phyloP scores from a whole-genome alignment of 2,329 filamentous ascomycete species.

The Harringtonia aguacate region DNA sequence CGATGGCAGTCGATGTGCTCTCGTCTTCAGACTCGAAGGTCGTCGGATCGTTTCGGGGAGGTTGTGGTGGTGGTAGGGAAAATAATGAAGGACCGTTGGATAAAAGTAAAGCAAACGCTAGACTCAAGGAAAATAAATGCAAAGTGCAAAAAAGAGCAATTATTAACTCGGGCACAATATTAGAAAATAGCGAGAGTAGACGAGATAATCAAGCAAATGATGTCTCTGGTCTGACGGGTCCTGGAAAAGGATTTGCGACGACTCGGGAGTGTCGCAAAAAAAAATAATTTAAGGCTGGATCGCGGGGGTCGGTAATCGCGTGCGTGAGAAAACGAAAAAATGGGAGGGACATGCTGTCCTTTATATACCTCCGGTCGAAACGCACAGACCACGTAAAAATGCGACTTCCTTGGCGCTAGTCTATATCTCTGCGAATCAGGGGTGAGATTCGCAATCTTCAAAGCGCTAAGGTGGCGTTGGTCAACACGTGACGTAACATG shows the following conservation, averaged over 20 bases:
- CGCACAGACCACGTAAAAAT: slow-evolving; percentile 12
- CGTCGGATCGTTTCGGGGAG: background rate
- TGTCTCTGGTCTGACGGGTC: background rate
- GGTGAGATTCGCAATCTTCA: slow-evolving; percentile 9
- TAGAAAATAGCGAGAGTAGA: slow-evolving; percentile 1
- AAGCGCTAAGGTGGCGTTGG: slow-evolving; percentile 4
- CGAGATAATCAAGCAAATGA: background rate
- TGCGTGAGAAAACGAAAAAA: slow-evolving; percentile 8
- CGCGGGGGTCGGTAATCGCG: slow-evolving; percentile 7
- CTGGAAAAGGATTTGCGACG: slow-evolving; percentile 1
- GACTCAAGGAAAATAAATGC: background rate
- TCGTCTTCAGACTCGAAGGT: background rate
- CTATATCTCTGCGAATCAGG: slow-evolving; percentile 13
- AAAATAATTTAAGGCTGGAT: slow-evolving; percentile 2
- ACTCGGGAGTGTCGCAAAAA: slow-evolving; percentile 1
- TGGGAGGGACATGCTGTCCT: slow-evolving; percentile 10
- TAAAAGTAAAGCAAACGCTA: slow-evolving; percentile 4
- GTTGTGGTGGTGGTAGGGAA: background rate
- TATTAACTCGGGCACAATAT: background rate
- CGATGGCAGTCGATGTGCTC: background rate
- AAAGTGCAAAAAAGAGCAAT: slow-evolving; percentile 1
- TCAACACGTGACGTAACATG: slow-evolving; percentile 5
- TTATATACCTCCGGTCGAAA: slow-evolving; percentile 11
- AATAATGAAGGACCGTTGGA: background rate
- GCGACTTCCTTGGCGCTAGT: slow-evolving; percentile 9